A percentile compares a stretch with the other conserved stretches of the same genome.
phyloP scores from a whole-genome alignment of 2,329 filamentous ascomycete species.

The Talaromyces sp. region DNA sequence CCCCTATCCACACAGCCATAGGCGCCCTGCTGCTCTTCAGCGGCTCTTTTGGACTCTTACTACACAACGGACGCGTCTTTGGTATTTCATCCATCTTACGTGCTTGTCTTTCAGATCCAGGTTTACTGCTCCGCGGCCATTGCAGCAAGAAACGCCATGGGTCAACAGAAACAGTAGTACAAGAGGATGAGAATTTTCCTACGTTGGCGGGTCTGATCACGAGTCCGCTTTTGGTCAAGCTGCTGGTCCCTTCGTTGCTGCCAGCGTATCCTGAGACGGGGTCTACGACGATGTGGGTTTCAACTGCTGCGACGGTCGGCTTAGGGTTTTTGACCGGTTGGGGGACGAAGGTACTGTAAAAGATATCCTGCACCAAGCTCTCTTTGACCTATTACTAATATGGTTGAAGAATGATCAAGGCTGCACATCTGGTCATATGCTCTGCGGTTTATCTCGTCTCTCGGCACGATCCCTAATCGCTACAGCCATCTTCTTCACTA shows the following conservation, averaged over 20 bases:
- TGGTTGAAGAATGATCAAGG: constrained; percentile 43
- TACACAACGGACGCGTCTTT: constrained; percentile 51
- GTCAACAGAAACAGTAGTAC: constrained; percentile 5
- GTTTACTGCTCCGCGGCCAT: constrained; percentile 1
- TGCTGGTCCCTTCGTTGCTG: constrained; percentile 44
- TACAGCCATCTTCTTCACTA: constrained; percentile 44
- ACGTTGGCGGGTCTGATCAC: constrained; percentile 47
- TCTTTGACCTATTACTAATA: neutral
- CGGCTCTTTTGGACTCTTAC: constrained; percentile 48
- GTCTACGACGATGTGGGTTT: constrained; percentile 27
- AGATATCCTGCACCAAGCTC: constrained; percentile 11
- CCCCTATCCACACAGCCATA: constrained; percentile 49
- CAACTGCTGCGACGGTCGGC: constrained; percentile 38
- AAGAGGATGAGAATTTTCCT: constrained; percentile 36
- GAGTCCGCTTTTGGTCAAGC: constrained; percentile 42
- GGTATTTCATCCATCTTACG: constrained; percentile 50
- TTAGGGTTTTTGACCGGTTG: constrained; percentile 48
- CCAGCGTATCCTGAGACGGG: constrained; percentile 41
- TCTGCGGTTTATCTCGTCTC: constrained; percentile 50
- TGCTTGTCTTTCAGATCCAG: constrained; percentile 39
- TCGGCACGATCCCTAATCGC: constrained; percentile 50
- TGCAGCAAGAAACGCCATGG: neutral
- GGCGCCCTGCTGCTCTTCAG: constrained; percentile 51
- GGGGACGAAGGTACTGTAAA: constrained; percentile 54
- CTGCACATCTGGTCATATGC: constrained; percentile 56